Evolutionary conservation across 768 basidiomycete species (phyloP).

Genomic region (Tricholoma terreum): DNA sequence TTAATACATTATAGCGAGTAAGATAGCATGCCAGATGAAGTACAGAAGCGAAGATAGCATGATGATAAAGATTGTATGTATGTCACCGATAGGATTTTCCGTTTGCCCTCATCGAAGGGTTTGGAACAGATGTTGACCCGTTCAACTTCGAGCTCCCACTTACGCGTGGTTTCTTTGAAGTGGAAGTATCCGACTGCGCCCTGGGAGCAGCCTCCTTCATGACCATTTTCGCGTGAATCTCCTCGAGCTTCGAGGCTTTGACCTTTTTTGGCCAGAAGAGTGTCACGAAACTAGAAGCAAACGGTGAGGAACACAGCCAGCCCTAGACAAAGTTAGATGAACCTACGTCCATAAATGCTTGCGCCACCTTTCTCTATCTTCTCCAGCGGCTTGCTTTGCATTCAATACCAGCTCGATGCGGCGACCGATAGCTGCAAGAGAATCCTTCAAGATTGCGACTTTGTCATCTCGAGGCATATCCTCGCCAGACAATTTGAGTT

Average conservation of each 20-base stretch:
- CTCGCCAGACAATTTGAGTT: slow-evolving; percentile 90
- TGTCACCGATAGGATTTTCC: slow-evolving; percentile 61
- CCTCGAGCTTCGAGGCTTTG: slow-evolving; percentile 87
- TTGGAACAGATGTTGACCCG: slow-evolving; percentile 44
- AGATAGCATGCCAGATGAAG: slow-evolving; percentile 22
- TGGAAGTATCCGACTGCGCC: slow-evolving; percentile 45
- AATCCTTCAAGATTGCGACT: slow-evolving; percentile 93
- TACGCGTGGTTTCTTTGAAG: slow-evolving; percentile 59
- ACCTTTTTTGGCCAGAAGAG: slow-evolving; percentile 98
- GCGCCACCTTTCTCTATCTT: slow-evolving; percentile 84
- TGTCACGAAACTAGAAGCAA: slow-evolving; percentile 72
- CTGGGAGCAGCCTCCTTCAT: slow-evolving; percentile 77
- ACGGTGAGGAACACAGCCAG: slow-evolving; percentile 3
- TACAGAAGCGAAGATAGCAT: slow-evolving; percentile 11
- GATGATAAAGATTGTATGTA: slow-evolving; percentile 8
- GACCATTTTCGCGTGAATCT: slow-evolving; percentile 95
- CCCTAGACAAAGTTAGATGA: background rate
- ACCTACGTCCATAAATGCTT: slow-evolving; percentile 97
- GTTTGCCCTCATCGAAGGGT: slow-evolving; percentile 47
- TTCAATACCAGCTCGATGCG: slow-evolving; percentile 85
- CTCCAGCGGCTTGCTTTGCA: slow-evolving; percentile 71
- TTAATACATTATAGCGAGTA: slow-evolving; percentile 22
- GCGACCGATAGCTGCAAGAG: slow-evolving; percentile 87
- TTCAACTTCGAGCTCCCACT: slow-evolving; percentile 50
- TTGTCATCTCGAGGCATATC: slow-evolving; percentile 95